Base-by-base conservation (phyloP, 805 yeast species). In the Citeromyces nyonsensis region DNA sequence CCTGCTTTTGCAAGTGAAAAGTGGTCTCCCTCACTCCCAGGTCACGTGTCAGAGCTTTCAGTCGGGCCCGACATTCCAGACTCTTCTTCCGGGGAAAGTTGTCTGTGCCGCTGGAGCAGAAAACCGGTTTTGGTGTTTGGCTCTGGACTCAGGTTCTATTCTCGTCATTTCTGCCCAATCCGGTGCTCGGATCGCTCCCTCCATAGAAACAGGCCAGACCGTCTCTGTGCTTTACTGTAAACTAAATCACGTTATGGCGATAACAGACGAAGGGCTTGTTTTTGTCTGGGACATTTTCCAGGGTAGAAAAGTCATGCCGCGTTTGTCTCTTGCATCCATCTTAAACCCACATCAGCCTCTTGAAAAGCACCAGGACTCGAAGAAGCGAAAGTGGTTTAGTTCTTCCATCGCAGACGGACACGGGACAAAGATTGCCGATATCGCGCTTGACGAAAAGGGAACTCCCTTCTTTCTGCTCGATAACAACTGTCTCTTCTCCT, bases 101-200 rank as follows among this genome's bases (percentile, higher is more conserved):
- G 64, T 68, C 25, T 65, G 71, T 31, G 65, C 61, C n/a, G 34
- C 63, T 15, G 51, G 48, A 25, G 45, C 51, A 3, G 42, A 43
- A 15, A 54, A 59, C 7, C 41, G 45, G 10, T 72, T 56, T 42
- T 66, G 75, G 58, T 65, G 66, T 8, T 45, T 73, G 14, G 60
- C 76, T 0, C 71, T 82, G 1, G 74, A 73, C 30, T 57, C 63
- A 22, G 85, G 85, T 0, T 50, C 69, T 0, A 41, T 76, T 10
- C 61, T 66, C 37, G 39, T 71, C 0, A 41, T 64, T 6, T 49
- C 65, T 1, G 15, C 29, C 6, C 56, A 66, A 0, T 48, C 51
- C 5, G 81, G 81, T 1, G 44, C 63, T 15, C 54, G 55, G 20
- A 38, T 61, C 1, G 44, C 56, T 31, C 74, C 80, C 3, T 48